Evolutionary conservation across 208 protist species (phyloP).

Genomic region (Acanthamoeba divionensis): DNA sequence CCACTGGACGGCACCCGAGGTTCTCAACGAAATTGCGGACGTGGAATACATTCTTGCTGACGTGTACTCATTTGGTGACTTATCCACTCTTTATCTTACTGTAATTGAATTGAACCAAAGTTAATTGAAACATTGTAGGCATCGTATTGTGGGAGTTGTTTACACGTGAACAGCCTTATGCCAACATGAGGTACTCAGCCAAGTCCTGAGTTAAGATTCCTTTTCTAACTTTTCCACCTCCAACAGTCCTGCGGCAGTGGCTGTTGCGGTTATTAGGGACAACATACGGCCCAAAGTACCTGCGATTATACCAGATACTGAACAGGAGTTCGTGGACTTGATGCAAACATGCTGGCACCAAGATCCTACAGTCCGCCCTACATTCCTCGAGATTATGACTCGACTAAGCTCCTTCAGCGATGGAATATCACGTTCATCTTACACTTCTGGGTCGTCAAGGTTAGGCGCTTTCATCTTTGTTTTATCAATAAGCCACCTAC

Average conservation of each 20-base stretch:
- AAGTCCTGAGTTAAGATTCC: too few species aligned
- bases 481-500: background rate
- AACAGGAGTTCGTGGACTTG: background rate
- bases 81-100: too few species aligned
- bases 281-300: background rate
- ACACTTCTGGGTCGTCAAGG: background rate
- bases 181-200: background rate
- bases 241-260: background rate
- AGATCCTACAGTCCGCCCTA: background rate
- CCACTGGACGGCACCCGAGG: too few species aligned
- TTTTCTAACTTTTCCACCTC: too few species aligned
- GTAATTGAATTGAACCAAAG: too few species aligned
- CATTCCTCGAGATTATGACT: conserved; percentile 40
- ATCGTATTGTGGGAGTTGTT: background rate
- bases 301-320: too few species aligned
- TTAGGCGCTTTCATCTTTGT: background rate
- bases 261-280: background rate
- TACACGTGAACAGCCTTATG: background rate
- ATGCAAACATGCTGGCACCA: background rate
- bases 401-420: background rate
- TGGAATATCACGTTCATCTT: background rate
- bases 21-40: too few species aligned
- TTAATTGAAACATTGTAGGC: too few species aligned
- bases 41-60: too few species aligned
- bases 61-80: background rate